These are phyloP conservation scores for Laetiporus sulphureus DNA, from an alignment of 1,284 basidiomycete species.

Conservation along the genomic window DNA sequence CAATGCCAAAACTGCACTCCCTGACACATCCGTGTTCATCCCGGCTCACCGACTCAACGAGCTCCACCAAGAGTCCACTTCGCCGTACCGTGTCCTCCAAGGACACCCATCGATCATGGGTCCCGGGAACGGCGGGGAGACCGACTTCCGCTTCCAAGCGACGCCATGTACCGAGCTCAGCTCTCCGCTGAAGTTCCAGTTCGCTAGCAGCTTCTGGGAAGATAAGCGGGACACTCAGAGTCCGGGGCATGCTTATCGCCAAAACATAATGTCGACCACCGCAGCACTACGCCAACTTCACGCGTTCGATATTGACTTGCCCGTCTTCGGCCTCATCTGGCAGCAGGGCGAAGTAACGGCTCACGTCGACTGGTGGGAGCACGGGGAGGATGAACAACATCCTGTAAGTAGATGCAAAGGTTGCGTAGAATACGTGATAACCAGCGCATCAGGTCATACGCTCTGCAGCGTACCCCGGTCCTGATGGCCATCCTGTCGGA, in stretches of 20 bases:
- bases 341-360: slow-evolving; percentile 44
- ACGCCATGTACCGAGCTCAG: slow-evolving; percentile 42
- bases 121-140: slow-evolving; percentile 29
- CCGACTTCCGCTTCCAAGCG: slow-evolving; percentile 46
- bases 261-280: slow-evolving; percentile 52
- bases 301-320: slow-evolving; percentile 37
- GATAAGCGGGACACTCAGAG: slow-evolving; percentile 50
- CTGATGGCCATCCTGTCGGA: slow-evolving; percentile 6
- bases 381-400: too few relatives aligned
- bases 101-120: background rate
- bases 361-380: slow-evolving; percentile 51
- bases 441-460: slow-evolving; percentile 33
- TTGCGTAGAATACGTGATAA: too few relatives aligned
- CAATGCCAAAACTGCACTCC: slow-evolving; percentile 37
- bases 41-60: slow-evolving; percentile 30
- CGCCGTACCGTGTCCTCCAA: slow-evolving; percentile 41
- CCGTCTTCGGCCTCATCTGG: slow-evolving; percentile 51
- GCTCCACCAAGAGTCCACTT: slow-evolving; percentile 35
- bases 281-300: slow-evolving; percentile 43
- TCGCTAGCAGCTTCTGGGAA: slow-evolving; percentile 47
- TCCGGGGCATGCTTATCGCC: slow-evolving; percentile 47
- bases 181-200: slow-evolving; percentile 41
- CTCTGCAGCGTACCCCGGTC: slow-evolving; percentile 41
- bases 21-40: slow-evolving; percentile 43
- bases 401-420: too few relatives aligned